These are phyloP conservation scores for Rhododendron mucronatum DNA, from an alignment of 148 eudicot species.

Conservation along the genomic window DNA sequence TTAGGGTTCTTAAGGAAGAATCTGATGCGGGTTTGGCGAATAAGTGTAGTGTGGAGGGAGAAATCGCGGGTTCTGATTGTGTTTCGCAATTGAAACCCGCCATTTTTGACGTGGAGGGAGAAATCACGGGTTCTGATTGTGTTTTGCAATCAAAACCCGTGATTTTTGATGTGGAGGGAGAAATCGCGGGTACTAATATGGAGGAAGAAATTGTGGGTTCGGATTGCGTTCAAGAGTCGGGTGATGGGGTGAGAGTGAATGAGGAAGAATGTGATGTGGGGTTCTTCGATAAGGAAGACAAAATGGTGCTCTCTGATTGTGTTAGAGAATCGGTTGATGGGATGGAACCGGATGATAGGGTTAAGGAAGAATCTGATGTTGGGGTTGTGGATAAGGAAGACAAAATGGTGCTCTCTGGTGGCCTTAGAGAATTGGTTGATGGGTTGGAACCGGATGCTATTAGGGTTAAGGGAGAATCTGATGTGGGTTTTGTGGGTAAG, in stretches of 20 bases:
- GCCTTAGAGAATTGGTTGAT: not conserved
- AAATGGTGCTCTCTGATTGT: not conserved
- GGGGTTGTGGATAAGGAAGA: not conserved
- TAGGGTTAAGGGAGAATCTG: not conserved
- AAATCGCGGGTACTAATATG: slow-evolving; percentile 1
- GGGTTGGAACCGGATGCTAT: not conserved
- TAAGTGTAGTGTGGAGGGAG: not conserved
- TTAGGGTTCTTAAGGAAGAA: slow-evolving; percentile 14
- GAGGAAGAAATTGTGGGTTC: slow-evolving; percentile 13
- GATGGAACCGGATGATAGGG: not conserved
- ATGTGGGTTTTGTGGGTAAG: not conserved
- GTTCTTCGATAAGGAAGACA: not conserved
- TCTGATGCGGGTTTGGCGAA: slow-evolving; percentile 6
- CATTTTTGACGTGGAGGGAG: slow-evolving; percentile 10
- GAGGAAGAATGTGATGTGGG: not conserved
- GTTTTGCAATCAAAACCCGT: not conserved
- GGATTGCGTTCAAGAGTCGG: not conserved
- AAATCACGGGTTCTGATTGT: not conserved
- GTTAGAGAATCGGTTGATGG: not conserved
- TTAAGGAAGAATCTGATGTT: not conserved
- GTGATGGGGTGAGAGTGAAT: not conserved
- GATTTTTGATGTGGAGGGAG: slow-evolving; percentile 10
- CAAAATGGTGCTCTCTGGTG: not conserved
- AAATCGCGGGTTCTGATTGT: not conserved
- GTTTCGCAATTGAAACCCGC: not conserved